A percentile compares a stretch with the other conserved stretches of the same genome.
Evolutionary conservation across 306 rosid genomes (phyloP).

Genomic region (Prunus persica): DNA sequence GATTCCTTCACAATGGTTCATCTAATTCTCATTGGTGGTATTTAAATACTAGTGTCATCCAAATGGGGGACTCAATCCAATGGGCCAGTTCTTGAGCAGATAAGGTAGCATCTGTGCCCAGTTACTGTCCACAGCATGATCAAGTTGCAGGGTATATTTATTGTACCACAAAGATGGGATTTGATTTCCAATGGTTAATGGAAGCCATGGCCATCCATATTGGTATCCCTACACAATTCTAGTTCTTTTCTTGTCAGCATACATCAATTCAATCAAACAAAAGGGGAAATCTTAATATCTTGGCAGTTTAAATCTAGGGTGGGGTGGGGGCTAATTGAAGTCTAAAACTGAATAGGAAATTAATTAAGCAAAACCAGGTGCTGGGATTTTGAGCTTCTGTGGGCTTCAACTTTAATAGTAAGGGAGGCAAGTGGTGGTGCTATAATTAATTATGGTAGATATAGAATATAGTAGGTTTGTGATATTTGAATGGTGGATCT

Average conservation of each 20-base stretch:
- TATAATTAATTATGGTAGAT: slow-evolving; percentile 20
- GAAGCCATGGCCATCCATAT: background rate
- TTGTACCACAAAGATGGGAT: background rate
- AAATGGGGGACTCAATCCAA: background rate
- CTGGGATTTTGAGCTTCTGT: slow-evolving; percentile 32
- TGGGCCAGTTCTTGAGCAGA: background rate
- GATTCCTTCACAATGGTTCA: background rate
- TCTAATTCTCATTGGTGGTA: background rate
- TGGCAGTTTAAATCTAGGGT: background rate
- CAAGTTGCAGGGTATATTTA: slow-evolving; percentile 4
- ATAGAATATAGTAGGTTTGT: background rate
- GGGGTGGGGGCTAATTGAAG: no score
- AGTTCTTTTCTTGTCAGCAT: background rate
- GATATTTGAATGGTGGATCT: background rate
- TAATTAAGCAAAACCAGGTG: slow-evolving; percentile 34
- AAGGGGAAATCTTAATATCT: background rate
- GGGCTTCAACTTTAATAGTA: slow-evolving; percentile 27
- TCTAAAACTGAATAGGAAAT: background rate
- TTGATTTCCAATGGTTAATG: background rate
- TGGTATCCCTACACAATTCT: background rate
- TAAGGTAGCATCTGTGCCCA: background rate
- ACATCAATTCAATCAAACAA: background rate
- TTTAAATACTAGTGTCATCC: background rate
- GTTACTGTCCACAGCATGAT: background rate
- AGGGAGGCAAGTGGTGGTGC: slow-evolving; percentile 12